Base-by-base conservation (phyloP, 1,284 basidiomycete genomes). In the Ganoderma sinense region DNA sequence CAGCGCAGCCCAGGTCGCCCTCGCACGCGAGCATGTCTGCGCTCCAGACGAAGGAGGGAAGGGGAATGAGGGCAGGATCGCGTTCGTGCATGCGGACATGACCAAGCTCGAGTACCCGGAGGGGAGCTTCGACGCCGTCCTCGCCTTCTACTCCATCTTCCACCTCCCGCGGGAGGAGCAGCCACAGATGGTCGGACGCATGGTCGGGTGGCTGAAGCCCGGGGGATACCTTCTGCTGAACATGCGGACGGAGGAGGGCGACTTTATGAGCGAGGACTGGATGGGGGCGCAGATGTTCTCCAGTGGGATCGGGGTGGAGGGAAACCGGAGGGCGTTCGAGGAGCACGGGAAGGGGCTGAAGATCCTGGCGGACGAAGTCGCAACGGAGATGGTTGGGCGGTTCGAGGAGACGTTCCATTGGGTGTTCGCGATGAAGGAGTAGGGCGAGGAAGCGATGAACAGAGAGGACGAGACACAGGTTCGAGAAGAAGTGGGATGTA, bases 281-380 rank as follows among this genome's bases (percentile, higher is more conserved):
- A 61, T 61, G 59, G 59, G 59, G 11, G 59, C 39, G 59, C 59
- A n/a, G 39, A 61, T 61, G 59, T 40, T 61, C 16, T 61, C 59
- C 13, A 40, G 36, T 39, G 59, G 59, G 39, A 61, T 43, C 23
- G 59, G 39, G 36, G 59, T 61, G 59, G 59, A 61, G 23, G 59
- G 13, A 23, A 61, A 61, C n/a, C 33, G 59, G 39, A 29, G 14
- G 59, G 59, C 59, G 39, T 61, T 61, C 13, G 14, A 14, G 59
- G 59, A 40, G 36, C 14, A 61, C 14, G 59, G 59, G 39, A 61
- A 61, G 59, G 59, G 59, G 7, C 7, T 61, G 59, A 60, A 41
- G 59, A 60, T 60, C 2, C 39, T 60, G 39, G 59, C 6, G 39
- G 59, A 60, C 14, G 59, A 60, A 23, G n/a, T 60, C 11, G 59